These are phyloP conservation scores for Parasitella parasitica DNA, from an alignment of 371 early-diverging fungal genomes.

Conservation along the genomic window DNA sequence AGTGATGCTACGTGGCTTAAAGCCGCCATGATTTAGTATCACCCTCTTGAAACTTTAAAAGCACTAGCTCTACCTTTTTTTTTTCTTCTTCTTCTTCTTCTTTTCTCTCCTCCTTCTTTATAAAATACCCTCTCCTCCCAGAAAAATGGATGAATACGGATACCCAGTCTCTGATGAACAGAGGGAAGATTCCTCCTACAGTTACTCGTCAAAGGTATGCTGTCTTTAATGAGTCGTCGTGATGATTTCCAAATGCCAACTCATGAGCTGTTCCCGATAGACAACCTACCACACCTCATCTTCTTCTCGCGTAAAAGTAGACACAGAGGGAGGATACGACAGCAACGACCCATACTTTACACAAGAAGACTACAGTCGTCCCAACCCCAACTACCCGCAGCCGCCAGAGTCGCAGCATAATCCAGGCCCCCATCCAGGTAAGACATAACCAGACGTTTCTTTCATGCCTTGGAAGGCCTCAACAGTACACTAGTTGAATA, in stretches of 20 bases:
- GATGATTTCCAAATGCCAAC: too few species aligned
- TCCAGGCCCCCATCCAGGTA: constrained; percentile 32
- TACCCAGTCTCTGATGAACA: constrained; percentile 5
- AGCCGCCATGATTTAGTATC: too few species aligned
- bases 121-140: neutral
- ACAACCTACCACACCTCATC: constrained; percentile 1
- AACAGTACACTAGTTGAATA: constrained; percentile 27
- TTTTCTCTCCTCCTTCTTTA: neutral
- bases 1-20: too few species aligned
- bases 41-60: neutral
- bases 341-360: constrained; percentile 13
- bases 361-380: constrained; percentile 10
- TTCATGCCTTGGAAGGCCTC: too few species aligned
- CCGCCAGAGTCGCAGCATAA: constrained; percentile 30
- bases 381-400: constrained; percentile 28
- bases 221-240: too few species aligned
- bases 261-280: neutral
- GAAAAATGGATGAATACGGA: constrained; percentile 17
- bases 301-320: neutral
- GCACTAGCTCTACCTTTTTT: neutral
- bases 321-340: neutral
- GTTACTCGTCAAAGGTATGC: too few species aligned
- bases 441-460: too few species aligned
- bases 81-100: neutral
- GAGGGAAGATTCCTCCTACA: neutral